Conservation (phyloP, 192 early-diverging fungal genomes). For the Diversispora eburnea region DNA sequence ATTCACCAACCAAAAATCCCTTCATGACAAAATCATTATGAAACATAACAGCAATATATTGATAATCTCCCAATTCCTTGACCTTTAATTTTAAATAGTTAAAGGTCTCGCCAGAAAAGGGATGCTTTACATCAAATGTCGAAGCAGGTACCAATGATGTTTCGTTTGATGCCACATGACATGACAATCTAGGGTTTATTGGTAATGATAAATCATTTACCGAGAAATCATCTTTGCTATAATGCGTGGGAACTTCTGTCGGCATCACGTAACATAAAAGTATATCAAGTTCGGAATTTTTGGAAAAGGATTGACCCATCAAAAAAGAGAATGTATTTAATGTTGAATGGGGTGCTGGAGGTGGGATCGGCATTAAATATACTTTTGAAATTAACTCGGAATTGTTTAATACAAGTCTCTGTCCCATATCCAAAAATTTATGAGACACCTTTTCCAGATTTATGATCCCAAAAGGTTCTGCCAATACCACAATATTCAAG, state of each 20-base stretch:
- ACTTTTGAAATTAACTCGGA: constrained; percentile 25
- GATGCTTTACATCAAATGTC: constrained; percentile 13
- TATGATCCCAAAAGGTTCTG: constrained; percentile 26
- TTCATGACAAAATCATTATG: constrained; percentile 27
- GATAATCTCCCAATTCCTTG: constrained; percentile 38
- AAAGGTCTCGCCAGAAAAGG: constrained; percentile 37
- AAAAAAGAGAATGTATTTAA: constrained; percentile 39
- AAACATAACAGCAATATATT: constrained; percentile 42
- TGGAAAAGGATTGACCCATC: constrained; percentile 36
- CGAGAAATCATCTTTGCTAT: neutral
- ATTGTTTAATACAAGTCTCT: constrained; percentile 33
- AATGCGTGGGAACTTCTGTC: neutral
- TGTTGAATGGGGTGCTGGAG: constrained; percentile 21
- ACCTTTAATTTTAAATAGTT: constrained; percentile 38
- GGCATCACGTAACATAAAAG: constrained; percentile 41
- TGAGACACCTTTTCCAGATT: constrained; percentile 30
- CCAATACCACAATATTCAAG: neutral
- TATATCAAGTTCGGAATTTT: constrained; percentile 32
- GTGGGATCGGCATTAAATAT: constrained; percentile 37
- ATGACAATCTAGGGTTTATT: constrained; percentile 29
- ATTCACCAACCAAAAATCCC: constrained; percentile 45
- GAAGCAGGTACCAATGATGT: constrained; percentile 37
- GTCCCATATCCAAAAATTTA: constrained; percentile 32
- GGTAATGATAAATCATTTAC: constrained; percentile 18
- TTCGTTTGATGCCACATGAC: constrained; percentile 31